Conservation (phyloP, 2,329 filamentous ascomycete species). For the Ustulina deusta region DNA sequence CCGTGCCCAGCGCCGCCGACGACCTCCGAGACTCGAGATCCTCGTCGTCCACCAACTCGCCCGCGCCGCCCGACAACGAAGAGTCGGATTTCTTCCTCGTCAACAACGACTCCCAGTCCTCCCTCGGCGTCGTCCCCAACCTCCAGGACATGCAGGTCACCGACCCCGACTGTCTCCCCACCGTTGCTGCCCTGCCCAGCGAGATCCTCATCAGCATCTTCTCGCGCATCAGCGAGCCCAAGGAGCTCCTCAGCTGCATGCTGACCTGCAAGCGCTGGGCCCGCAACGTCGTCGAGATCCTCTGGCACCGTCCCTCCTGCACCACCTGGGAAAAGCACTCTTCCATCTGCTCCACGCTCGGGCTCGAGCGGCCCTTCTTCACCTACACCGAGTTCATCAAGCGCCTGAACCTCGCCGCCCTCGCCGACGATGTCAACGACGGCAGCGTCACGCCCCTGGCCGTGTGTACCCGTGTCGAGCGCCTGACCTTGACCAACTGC, state of each 20-base stretch:
- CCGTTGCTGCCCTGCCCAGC: slow-evolving; percentile 86
- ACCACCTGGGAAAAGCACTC: slow-evolving; percentile 85
- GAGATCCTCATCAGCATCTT: slow-evolving; percentile 97
- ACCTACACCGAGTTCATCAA: slow-evolving; percentile 91
- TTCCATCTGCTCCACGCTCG: slow-evolving; percentile 83
- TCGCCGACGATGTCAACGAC: slow-evolving; percentile 83
- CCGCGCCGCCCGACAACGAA: slow-evolving; percentile 81
- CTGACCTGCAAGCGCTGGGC: slow-evolving; percentile 95
- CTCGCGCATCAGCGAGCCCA: slow-evolving; percentile 79
- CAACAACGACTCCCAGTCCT: slow-evolving; percentile 93
- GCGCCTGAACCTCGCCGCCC: slow-evolving; percentile 86
- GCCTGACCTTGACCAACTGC: slow-evolving; percentile 92
- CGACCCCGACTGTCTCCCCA: slow-evolving; percentile 76
- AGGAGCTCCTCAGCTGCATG: slow-evolving; percentile 89
- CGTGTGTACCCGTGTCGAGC: slow-evolving; percentile 90
- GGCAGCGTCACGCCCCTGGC: slow-evolving; percentile 86
- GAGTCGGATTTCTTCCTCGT: slow-evolving; percentile 93
- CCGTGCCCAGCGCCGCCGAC: slow-evolving; percentile 46
- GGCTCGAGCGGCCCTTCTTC: slow-evolving; percentile 81
- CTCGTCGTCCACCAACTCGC: slow-evolving; percentile 79
- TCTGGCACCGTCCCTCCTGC: slow-evolving; percentile 95
- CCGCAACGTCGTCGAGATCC: slow-evolving; percentile 87
- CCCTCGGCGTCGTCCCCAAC: slow-evolving; percentile 79
- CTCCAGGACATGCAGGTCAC: slow-evolving; percentile 79
- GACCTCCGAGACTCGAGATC: slow-evolving; percentile 66